Base-by-base conservation (phyloP, 306 rosid genomes). In the Dryas alaskensis region DNA sequence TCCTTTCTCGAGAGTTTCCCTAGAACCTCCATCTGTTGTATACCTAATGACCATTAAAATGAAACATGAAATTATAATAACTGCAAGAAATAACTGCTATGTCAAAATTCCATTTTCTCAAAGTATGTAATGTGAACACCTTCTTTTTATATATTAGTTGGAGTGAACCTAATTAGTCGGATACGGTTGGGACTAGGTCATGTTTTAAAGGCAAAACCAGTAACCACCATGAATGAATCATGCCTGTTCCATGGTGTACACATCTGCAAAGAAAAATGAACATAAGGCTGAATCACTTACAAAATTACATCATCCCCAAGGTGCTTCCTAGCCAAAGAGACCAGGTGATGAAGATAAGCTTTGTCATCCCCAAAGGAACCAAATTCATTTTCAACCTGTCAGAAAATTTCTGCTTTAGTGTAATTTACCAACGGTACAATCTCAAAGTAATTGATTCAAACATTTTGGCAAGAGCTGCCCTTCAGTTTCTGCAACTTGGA, bases 1-100 rank as follows among this genome's bases (percentile, higher is more conserved):
- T 83, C 98, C 97, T 85, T 85, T 91, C 80, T 88, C 86, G 60
- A 93, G 96, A 77, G 78, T 80, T 73, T 89, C 96, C 86, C 89
- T 86, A 11, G 88, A 22, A 31, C 97, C 98, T 81, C 98, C 98
- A 83, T 93, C 98, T 80, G 98, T 93, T 62, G 97, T 93, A 81
- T 93, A 93, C 82, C 98, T 93, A 76, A 61, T 76, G 65, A 53
- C 53, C 62, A 62, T 59, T 72, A 64, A 64, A 55, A 72, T 48
- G 49, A 52, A 39, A 45, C 10, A 14, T 39, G 48, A 44, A 37
- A 68, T 2, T 31, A 31, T 31, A 31, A 31, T 31, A 31, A 65
- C 61, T 70, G 68, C 64, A 76, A 10, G 70, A 76, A 66, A 31
- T 31, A 31, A 76, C 50, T 19, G 73, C 57, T 22, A 49, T 10